Evolutionary conservation across 2,329 filamentous ascomycete species (phyloP), one percentile per base, ranked within the genome.

Genomic region (Botrytis aclada): DNA sequence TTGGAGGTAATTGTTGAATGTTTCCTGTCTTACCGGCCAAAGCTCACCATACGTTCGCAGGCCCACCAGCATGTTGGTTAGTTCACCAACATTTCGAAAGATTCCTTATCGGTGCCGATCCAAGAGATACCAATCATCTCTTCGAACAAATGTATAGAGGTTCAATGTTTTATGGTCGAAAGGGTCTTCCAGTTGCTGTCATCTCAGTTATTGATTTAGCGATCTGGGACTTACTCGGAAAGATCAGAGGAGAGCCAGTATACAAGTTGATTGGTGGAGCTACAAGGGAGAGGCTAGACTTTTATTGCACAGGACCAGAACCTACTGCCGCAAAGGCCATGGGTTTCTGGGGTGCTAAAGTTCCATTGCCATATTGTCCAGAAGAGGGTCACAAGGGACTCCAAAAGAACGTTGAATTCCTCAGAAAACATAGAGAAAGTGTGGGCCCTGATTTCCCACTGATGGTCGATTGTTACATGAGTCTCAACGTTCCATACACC

Each of bases 401-500:
- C 79, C 88, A 88, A 81, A 97, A 97, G 86, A 98, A 98, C 81
- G 71, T 97, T 71, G 94, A 94, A 81, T 98, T 95, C 81, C 87
- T 98, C 67, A 89, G 91, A 77, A 91, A 93, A 82, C 93, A 97
- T 82, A 89, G 94, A 71, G 92, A 94, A 80, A 89, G 89, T 72
- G 92, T 98, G 61, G 95, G 95, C 0, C 93, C 94, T 0, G 93
- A 97, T 82, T 98, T 96, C 81, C 95, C 95, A 63, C 87, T 98
- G 77, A 95, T 97, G 86, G 95, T 98, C 8, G 95, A 98, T 84
- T 98, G 95, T 86, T 98, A 97, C 84, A 98, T 98, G 95, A 95
- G 92, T 77, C 85, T 98, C 80, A 97, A 95, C 79, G 95, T 98
- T 39, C 85, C 93, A 1, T 98, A 98, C 84, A 97, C 93, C 6